A percentile compares a stretch with the other conserved stretches of the same genome.
phyloP scores from a whole-genome alignment of 2,329 filamentous ascomycete genomes.

The Meredithiella fracta region DNA sequence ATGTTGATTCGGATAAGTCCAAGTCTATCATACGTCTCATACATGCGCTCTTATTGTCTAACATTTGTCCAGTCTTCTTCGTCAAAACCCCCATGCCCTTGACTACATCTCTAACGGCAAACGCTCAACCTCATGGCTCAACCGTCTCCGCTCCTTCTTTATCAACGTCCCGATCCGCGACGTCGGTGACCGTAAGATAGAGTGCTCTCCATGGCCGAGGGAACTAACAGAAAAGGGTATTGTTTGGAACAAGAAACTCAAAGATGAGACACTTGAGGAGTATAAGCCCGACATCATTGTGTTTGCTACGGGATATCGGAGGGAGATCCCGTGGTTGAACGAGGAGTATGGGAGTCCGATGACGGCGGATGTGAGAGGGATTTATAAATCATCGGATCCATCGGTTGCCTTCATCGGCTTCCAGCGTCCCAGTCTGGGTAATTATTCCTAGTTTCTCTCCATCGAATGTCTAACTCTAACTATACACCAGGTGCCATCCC shows the following conservation, averaged over 20 bases:
- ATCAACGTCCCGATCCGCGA: constrained; percentile 26
- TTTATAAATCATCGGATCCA: constrained; percentile 29
- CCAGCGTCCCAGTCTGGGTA: constrained; percentile 28
- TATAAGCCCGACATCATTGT: constrained; percentile 29
- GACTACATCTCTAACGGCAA: constrained; percentile 27
- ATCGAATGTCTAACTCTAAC: neutral
- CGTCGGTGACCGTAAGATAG: constrained; percentile 25
- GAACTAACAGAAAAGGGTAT: constrained; percentile 23
- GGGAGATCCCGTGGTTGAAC: constrained; percentile 26
- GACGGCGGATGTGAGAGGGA: constrained; percentile 34
- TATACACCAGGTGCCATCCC: constrained; percentile 25
- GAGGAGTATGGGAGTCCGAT: constrained; percentile 26
- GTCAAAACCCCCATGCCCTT: constrained; percentile 28
- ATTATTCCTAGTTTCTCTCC: neutral
- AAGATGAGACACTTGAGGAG: neutral
- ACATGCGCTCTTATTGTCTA: neutral
- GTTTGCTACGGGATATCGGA: constrained; percentile 31
- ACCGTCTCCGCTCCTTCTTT: constrained; percentile 23
- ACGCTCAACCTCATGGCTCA: constrained; percentile 20
- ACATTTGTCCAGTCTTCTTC: constrained; percentile 24
- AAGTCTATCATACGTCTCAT: neutral
- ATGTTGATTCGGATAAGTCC: constrained; percentile 22
- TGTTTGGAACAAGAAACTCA: constrained; percentile 16
- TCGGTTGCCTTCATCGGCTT: constrained; percentile 32
- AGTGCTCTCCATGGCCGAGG: constrained; percentile 29